Percentiles rank a stretch among this genome's conserved stretches.
Evolutionary conservation across 805 yeast species (phyloP).

Genomic region (Candida berthetii): DNA sequence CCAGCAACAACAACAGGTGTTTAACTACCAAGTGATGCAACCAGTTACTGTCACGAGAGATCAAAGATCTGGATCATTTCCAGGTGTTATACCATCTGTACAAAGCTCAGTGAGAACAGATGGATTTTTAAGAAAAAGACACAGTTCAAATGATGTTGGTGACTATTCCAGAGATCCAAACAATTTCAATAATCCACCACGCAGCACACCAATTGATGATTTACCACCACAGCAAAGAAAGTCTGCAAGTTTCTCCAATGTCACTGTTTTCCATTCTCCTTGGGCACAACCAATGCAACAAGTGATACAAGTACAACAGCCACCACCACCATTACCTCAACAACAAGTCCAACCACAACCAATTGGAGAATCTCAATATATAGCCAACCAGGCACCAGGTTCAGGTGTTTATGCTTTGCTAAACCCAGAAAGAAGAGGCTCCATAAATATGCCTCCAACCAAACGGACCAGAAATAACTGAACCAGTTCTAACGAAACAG

Average conservation of each 20-base stretch:
- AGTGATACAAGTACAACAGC: neutral
- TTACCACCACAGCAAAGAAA: conserved; percentile 8
- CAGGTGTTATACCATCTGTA: conserved; percentile 12
- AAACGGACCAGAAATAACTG: too few relatives aligned
- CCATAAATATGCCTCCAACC: too few relatives aligned
- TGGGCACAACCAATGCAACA: too few relatives aligned
- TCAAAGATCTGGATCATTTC: conserved; percentile 18
- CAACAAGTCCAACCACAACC: neutral
- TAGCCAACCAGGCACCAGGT: conserved; percentile 1
- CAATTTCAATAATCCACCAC: conserved; percentile 14
- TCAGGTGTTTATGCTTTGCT: conserved; percentile 19
- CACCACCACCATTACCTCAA: neutral
- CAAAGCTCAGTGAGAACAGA: conserved; percentile 11
- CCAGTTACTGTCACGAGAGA: conserved; percentile 4
- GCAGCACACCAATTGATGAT: conserved; percentile 12
- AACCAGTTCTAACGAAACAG: too few relatives aligned
- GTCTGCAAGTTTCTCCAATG: conserved; percentile 10
- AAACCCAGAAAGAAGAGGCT: conserved; percentile 15
- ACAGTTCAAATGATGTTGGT: conserved; percentile 13
- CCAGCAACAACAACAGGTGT: neutral
- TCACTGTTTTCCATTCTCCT: neutral
- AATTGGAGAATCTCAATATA: too few relatives aligned
- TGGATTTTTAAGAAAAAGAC: conserved; percentile 14
- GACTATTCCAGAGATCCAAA: conserved; percentile 5
- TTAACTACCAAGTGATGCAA: neutral